Evolutionary conservation across 225 moss, liverwort and hornwort species (phyloP), one percentile per base, ranked within the genome.

Genomic region (Antitrichia curtipendula): DNA sequence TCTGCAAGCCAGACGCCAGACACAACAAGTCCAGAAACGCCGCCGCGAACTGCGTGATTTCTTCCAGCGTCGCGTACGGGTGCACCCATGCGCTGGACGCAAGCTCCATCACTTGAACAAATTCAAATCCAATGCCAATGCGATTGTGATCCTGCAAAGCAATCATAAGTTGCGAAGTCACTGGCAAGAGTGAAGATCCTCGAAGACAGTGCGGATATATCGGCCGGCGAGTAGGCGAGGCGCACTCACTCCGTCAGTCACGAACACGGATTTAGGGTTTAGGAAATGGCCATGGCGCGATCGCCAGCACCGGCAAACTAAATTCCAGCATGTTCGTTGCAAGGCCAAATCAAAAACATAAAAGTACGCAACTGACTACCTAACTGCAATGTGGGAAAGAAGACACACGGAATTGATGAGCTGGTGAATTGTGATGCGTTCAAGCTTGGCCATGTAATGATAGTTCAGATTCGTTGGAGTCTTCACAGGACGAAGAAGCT

Each of bases 1-100:
- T 92, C 89, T 92, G 93, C 70, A 92, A 31, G 40, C 93, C 93
- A 54, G 93, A 89, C 53, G 93, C 93, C 82, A 93, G 86, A 23
- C 82, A 84, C 40, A 93, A 86, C 82, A 92, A 73, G 81, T 93
- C 93, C 88, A 92, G 65, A 78, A 86, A 93, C 34, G 89, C 92
- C 57, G 90, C 92, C 41, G 86, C 90, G 49, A 86, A 86, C 52
- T 91, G 86, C 15, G 66, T 89, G 66, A 92, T 29, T 10, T 92
- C 90, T 59, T 78, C 86, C 32, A 93, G 88, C 49, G 82, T 78
- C 66, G 82, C 74, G 74, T 86, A 88, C 6, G 92, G 92, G 64
- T 92, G 93, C 81, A 57, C 82, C 92, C 92, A 93, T 29, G 52
- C 13, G 61, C 74, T 61, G 53, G 75, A 43, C 19, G 80, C 70